Evolutionary conservation across 306 rosid genomes (phyloP).

Genomic region (cucumber (Cucumis sativus)): DNA sequence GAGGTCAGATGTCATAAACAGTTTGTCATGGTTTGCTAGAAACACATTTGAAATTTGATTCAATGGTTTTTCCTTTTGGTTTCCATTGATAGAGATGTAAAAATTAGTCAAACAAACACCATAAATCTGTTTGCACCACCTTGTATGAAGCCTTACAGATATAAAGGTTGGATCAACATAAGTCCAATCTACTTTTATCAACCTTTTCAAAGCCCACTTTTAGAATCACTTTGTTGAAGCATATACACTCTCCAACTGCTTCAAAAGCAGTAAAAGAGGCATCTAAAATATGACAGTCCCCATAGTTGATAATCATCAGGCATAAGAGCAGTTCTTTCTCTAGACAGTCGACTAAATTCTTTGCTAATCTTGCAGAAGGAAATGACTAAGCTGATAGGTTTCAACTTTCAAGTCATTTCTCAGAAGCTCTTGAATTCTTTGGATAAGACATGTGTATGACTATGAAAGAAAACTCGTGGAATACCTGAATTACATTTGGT

Average conservation of each 20-base stretch:
- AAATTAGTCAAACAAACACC: background rate
- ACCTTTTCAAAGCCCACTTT: background rate
- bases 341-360: background rate
- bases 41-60: background rate
- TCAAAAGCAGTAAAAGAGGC: background rate
- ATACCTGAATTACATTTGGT: background rate
- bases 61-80: background rate
- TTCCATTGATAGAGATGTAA: background rate
- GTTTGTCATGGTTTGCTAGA: background rate
- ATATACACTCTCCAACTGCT: background rate
- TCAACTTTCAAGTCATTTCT: background rate
- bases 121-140: background rate
- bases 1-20: constrained; percentile 8
- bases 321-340: background rate
- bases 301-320: background rate
- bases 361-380: background rate
- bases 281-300: background rate
- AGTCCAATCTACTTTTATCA: background rate
- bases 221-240: background rate
- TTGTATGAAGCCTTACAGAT: background rate
- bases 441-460: background rate
- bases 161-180: background rate
- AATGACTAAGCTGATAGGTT: background rate
- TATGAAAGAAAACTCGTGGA: background rate
- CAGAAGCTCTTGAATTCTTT: background rate